Base-by-base conservation (phyloP, 163 green algal genomes). In the Prototheca stagnorum region DNA sequence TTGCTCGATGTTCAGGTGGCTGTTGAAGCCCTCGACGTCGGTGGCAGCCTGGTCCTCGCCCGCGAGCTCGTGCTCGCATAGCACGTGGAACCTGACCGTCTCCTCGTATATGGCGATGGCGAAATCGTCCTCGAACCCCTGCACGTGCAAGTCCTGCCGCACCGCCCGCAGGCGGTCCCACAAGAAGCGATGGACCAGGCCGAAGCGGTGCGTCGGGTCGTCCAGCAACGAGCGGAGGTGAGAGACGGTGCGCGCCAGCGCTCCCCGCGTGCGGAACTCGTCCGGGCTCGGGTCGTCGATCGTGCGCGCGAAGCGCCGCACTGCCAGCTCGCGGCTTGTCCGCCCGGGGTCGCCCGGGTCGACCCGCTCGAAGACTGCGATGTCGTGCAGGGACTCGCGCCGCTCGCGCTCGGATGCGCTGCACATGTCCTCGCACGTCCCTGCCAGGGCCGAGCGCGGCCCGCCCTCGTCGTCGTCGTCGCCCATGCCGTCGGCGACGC, bases 1-100 rank as follows among this genome's bases (percentile, higher is more conserved):
- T 57, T 92, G 80, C 61, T 92, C 74, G n/a, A 83, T 68, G 62
- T 92, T 88, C 16, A 92, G 69, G 49, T 92, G 81, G 20, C 64
- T 72, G 56, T 91, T 78, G 57, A 85, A 89, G n/a, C 70, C 78
- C 46, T 89, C 70, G 17, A 62, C 56, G 29, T 78, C 57, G 2
- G 47, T 58, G 6, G 54, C 56, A 57, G 55, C 44, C 20, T 62
- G 54, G 31, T 76, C 59, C 37, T 72, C 41, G 28, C 71, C 69
- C 39, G 61, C 79, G 29, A 92, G 73, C 56, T 81, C 69, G 42
- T 87, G 75, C 67, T 89, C 78, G 1, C 58, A 68, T 42, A 88
- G 39, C 33, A 92, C 70, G 44, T 81, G 70, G 58, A 84, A 92
- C 4, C 81, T 70, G 21, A 85, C 59, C 36, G 74, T 58, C 53